Evolutionary conservation across 2,329 filamentous ascomycete species (phyloP), one percentile per base, ranked within the genome.

Genomic region (Penicillium sclerotigenum): DNA sequence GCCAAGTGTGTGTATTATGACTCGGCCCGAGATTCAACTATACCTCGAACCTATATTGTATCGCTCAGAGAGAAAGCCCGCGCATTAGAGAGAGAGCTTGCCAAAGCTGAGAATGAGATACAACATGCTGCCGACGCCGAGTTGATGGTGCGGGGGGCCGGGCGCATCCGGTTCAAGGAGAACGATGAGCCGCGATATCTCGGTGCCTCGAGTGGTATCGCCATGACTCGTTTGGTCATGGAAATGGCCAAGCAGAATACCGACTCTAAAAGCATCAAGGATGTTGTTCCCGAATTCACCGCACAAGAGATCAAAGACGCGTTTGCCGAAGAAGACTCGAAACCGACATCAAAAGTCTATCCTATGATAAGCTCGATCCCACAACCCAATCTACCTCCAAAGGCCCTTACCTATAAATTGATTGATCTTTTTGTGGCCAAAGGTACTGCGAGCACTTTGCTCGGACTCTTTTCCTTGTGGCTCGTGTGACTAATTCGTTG

Each of bases 1-100:
- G 91, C 91, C 29, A 83, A 86, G 58, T 99, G 94, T 82, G 93
- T 97, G 71, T 99, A 97, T 77, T 96, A 89, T 73, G 94, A 99
- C 75, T 91, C 91, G 29, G 82, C 88, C 49, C 94, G 92, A 73
- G 88, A 89, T 60, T 86, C 85, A 67, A 92, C 89, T 70, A 91
- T 97, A 66, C 90, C 91, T 60, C 87, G 94, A 60, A 89, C 88
- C 68, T 97, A 97, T 77, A 94, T 99, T 58, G 88, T 97, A 59
- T 89, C 88, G 65, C 84, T 99, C 24, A 91, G 96, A 73, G 89
- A 95, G 63, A 90, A 86, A 69, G 91, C 96, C 40, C 87, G 87
- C 57, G 83, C 85, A 47, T 82, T 97, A 50, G 90, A 97, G 75
- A 85, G 84, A 59, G 89, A 96, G 77, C 82, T 97, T 40, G 85